Conservation (phyloP, 2,329 filamentous ascomycete species). For the Colletotrichum lupini region DNA sequence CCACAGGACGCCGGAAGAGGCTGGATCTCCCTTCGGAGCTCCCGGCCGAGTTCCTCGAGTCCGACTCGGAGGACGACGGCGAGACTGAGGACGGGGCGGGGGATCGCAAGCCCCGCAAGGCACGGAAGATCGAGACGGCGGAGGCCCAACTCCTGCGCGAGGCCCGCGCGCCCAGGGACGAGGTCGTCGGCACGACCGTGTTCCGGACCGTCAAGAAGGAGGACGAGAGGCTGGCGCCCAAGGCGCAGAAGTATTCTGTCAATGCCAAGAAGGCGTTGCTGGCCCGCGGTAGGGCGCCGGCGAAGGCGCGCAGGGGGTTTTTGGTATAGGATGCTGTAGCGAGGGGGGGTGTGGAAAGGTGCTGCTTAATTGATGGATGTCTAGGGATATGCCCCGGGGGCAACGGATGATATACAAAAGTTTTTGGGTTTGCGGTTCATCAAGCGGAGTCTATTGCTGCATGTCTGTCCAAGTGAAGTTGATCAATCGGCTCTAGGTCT, state of each 20-base stretch:
- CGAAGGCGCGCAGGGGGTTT: constrained; percentile 55
- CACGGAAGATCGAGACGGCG: constrained; percentile 55
- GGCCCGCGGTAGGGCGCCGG: constrained; percentile 53
- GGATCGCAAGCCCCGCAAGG: constrained; percentile 47
- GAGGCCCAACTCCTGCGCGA: constrained; percentile 51
- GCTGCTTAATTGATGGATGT: constrained; percentile 4
- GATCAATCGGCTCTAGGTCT: not conserved
- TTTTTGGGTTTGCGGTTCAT: constrained; percentile 16
- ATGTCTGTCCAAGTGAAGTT: not conserved
- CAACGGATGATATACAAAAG: constrained; percentile 16
- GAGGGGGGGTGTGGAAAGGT: not conserved
- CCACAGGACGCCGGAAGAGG: constrained; percentile 43
- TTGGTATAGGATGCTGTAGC: constrained; percentile 44
- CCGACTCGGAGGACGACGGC: constrained; percentile 55
- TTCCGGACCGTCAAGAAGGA: constrained; percentile 60
- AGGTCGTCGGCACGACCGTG: constrained; percentile 63
- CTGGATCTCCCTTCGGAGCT: constrained; percentile 56
- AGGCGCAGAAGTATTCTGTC: constrained; percentile 53
- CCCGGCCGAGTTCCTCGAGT: constrained; percentile 66
- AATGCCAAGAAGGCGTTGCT: constrained; percentile 58
- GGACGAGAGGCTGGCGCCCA: constrained; percentile 62
- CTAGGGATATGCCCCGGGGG: not conserved
- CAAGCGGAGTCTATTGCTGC: not conserved
- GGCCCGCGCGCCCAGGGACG: constrained; percentile 52
- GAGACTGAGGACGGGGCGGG: constrained; percentile 41